Evolutionary conservation across 768 basidiomycete species (phyloP).

Genomic region (Kwoniella dendrophila): DNA sequence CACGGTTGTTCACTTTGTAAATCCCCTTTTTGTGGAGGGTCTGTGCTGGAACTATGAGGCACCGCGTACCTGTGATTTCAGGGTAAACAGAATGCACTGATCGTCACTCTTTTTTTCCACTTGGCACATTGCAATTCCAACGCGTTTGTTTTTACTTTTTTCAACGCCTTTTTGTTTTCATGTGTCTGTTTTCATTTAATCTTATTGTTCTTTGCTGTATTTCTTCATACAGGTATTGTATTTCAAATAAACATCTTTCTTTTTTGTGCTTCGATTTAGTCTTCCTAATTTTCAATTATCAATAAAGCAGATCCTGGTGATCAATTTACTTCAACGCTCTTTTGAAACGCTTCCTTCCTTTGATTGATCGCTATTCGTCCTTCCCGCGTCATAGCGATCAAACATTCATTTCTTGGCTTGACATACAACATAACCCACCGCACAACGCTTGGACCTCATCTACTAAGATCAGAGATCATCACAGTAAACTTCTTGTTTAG

Average conservation of each 20-base stretch:
- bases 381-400: too few relatives aligned
- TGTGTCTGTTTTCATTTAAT: background rate
- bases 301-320: conserved; percentile 7
- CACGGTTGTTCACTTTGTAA: too few relatives aligned
- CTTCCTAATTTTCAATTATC: background rate
- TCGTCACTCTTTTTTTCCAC: background rate
- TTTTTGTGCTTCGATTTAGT: background rate
- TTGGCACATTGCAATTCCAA: background rate
- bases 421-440: too few relatives aligned
- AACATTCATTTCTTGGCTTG: too few relatives aligned
- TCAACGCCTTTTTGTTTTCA: background rate
- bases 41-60: too few relatives aligned
- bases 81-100: background rate
- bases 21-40: too few relatives aligned
- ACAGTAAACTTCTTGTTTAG: too few relatives aligned
- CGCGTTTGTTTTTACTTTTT: conserved; percentile 14
- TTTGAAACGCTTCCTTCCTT: too few relatives aligned
- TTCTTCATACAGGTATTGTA: background rate
- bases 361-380: too few relatives aligned
- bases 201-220: background rate
- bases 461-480: too few relatives aligned
- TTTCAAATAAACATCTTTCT: background rate
- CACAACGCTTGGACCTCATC: background rate
- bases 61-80: background rate
- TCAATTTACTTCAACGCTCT: background rate